phyloP scores from a whole-genome alignment of 441 rosid species.

The Euphorbia celastroides region DNA sequence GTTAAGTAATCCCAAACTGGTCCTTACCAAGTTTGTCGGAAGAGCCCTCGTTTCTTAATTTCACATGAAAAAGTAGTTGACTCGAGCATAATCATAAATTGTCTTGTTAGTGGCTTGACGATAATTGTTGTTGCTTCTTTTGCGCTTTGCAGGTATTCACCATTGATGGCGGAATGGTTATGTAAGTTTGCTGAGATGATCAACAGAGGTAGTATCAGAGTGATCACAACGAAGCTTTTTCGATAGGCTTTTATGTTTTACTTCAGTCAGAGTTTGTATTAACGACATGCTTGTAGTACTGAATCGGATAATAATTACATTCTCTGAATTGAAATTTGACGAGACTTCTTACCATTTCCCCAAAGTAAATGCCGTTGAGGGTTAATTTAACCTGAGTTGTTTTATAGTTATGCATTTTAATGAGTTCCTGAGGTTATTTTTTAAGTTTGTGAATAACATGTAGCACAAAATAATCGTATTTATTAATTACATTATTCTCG shows the following conservation, averaged over 20 bases:
- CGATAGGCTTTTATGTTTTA: conserved; percentile 7
- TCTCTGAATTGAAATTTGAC: background rate
- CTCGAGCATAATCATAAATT: background rate
- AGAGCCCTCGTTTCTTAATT: no score
- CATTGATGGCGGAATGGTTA: conserved; percentile 94
- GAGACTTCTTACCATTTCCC: conserved; percentile 7
- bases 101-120: background rate
- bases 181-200: conserved; percentile 32
- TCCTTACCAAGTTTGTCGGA: background rate
- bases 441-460: no score
- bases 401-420: background rate
- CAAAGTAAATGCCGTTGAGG: background rate
- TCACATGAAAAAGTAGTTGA: background rate
- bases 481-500: no score
- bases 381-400: background rate
- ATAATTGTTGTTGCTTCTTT: background rate
- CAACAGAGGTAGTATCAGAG: background rate
- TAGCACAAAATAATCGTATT: no score
- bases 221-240: background rate
- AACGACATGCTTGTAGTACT: background rate
- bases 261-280: background rate
- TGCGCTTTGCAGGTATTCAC: conserved; percentile 54
- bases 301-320: conserved; percentile 6
- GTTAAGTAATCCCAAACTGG: no score
- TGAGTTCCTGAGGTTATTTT: no score